A percentile compares a stretch with the other conserved stretches of the same genome.
Conservation (phyloP, 2,329 filamentous ascomycete species). For the Sporothrix curviconia region DNA sequence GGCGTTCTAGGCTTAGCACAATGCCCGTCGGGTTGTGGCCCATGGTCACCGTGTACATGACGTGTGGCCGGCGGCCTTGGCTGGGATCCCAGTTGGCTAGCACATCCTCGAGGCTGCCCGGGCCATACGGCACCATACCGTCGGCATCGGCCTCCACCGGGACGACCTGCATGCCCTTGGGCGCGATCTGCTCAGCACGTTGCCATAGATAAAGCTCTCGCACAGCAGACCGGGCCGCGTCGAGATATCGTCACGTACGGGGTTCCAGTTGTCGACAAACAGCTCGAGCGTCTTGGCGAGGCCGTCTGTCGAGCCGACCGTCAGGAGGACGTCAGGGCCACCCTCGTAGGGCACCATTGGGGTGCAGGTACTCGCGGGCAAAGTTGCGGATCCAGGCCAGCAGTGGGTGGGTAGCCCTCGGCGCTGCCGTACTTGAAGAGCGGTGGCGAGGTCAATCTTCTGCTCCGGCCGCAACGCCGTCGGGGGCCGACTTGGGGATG, state of each 20-base stretch:
- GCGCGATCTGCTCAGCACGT: conserved; percentile 61
- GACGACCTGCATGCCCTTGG: conserved; percentile 65
- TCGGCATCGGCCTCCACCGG: conserved; percentile 70
- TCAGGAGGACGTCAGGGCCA: conserved; percentile 72
- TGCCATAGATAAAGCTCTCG: conserved; percentile 77
- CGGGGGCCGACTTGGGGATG: conserved; percentile 59
- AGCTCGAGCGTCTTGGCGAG: conserved; percentile 71
- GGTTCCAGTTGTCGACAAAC: conserved; percentile 69
- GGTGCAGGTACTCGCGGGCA: conserved; percentile 67
- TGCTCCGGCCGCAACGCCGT: conserved; percentile 48
- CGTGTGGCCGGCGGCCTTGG: conserved; percentile 68
- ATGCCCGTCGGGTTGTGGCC: conserved; percentile 85
- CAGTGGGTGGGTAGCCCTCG: conserved; percentile 72
- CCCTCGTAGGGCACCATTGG: conserved; percentile 70
- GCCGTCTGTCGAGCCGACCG: conserved; percentile 79
- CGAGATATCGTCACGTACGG: conserved; percentile 53
- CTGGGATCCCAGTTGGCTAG: conserved; percentile 73
- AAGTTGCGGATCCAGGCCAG: conserved; percentile 75
- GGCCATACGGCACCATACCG: conserved; percentile 70
- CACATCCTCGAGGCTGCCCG: conserved; percentile 69
- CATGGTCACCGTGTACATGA: conserved; percentile 86
- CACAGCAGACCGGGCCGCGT: conserved; percentile 71
- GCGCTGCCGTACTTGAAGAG: conserved; percentile 84
- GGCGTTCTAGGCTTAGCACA: conserved; percentile 64
- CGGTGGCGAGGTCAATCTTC: conserved; percentile 74